phyloP scores from a whole-genome alignment of 2,329 filamentous ascomycete genomes.

The Metarhizium album region DNA sequence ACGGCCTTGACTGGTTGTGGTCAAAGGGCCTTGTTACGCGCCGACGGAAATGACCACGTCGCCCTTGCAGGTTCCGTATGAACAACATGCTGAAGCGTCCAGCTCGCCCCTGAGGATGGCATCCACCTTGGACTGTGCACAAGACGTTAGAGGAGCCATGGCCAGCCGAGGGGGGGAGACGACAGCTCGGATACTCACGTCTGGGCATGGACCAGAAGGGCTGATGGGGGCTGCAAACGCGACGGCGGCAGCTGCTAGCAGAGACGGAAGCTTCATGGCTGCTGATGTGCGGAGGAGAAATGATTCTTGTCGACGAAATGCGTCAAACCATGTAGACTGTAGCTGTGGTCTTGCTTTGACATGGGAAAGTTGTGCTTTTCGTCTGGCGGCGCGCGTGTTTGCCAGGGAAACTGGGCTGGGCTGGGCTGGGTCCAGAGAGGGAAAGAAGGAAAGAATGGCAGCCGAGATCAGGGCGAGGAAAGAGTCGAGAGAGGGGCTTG shows the following conservation, averaged over 20 bases:
- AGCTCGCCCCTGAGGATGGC: conserved; percentile 37
- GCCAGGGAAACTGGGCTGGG: too few relatives aligned
- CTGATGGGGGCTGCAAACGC: conserved; percentile 17
- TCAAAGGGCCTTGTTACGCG: conserved; percentile 11
- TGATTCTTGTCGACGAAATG: background rate
- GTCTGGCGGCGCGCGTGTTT: too few relatives aligned
- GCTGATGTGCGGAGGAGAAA: background rate
- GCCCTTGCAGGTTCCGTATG: conserved; percentile 41
- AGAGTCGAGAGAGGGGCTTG: too few relatives aligned
- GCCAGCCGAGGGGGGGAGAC: background rate
- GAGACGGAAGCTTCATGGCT: conserved; percentile 6
- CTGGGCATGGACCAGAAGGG: conserved; percentile 24
- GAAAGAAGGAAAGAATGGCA: too few relatives aligned
- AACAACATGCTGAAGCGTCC: conserved; percentile 40
- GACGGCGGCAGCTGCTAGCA: conserved; percentile 5
- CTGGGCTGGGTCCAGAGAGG: too few relatives aligned
- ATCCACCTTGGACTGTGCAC: conserved; percentile 23
- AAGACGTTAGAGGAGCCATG: background rate
- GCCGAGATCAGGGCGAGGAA: too few relatives aligned
- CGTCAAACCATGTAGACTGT: background rate
- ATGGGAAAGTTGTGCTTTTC: too few relatives aligned
- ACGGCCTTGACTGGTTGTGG: background rate
- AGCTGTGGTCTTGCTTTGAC: too few relatives aligned
- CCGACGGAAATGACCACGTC: conserved; percentile 29
- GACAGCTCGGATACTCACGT: conserved; percentile 14